phyloP scores from a whole-genome alignment of 805 yeast genomes.

The Yamadazyma phyllophila region DNA sequence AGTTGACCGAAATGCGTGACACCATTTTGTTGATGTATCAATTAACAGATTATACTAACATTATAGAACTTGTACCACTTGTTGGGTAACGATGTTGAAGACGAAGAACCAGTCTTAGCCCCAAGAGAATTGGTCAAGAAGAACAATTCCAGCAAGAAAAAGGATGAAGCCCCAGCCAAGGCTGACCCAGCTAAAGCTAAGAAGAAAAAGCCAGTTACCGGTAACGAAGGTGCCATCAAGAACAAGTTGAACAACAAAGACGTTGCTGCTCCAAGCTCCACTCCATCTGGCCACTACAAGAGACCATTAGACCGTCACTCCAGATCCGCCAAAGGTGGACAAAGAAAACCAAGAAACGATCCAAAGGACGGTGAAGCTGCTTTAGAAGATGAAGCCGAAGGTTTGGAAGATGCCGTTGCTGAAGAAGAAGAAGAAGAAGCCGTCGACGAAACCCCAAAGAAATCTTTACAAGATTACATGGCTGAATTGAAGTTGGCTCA shows the following conservation, averaged over 20 bases:
- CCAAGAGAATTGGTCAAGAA: slow-evolving; percentile 80
- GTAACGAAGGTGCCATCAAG: slow-evolving; percentile 86
- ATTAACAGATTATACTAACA: slow-evolving; percentile 2
- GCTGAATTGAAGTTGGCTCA: slow-evolving; percentile 56
- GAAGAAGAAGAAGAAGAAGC: slow-evolving; percentile 48
- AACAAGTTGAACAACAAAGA: slow-evolving; percentile 71
- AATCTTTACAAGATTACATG: slow-evolving; percentile 85
- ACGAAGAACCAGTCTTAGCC: slow-evolving; percentile 56
- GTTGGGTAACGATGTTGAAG: slow-evolving; percentile 88
- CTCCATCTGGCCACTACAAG: slow-evolving; percentile 56
- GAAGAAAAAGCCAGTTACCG: slow-evolving; percentile 66
- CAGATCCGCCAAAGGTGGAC: slow-evolving; percentile 77
- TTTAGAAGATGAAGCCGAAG: slow-evolving; percentile 64
- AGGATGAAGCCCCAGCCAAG: slow-evolving; percentile 76
- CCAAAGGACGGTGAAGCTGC: slow-evolving; percentile 66
- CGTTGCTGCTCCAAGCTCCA: slow-evolving; percentile 54
- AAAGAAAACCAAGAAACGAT: slow-evolving; percentile 85
- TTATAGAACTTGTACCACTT: slow-evolving; percentile 73
- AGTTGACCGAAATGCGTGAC: background rate
- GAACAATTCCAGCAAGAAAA: slow-evolving; percentile 81
- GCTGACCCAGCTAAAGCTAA: slow-evolving; percentile 80
- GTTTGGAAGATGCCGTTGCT: slow-evolving; percentile 36
- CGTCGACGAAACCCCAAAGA: slow-evolving; percentile 43
- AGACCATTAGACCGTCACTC: slow-evolving; percentile 79
- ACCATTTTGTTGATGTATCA: background rate